Evolutionary conservation across 257 asterid genomes (phyloP).

Genomic region (Ballota nigra): DNA sequence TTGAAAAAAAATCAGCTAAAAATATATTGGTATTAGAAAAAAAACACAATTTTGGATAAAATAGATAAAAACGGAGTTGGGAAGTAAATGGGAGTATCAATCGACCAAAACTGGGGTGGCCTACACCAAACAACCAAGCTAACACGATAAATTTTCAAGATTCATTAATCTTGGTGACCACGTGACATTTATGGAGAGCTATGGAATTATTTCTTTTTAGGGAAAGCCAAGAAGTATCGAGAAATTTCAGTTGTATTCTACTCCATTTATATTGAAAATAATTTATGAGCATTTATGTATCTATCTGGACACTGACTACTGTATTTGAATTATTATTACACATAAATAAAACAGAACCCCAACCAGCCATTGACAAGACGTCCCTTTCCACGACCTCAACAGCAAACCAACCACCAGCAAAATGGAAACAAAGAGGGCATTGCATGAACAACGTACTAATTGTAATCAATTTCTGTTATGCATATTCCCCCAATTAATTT

Average conservation of each 20-base stretch:
- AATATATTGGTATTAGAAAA: no score
- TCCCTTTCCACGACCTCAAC: slow-evolving; percentile 36
- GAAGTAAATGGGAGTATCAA: slow-evolving; percentile 7
- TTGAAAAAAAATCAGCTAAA: no score
- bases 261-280: background rate
- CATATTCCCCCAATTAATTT: slow-evolving; percentile 3
- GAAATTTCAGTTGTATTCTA: background rate
- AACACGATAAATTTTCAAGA: background rate
- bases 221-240: background rate
- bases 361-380: slow-evolving; percentile 23
- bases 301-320: slow-evolving; percentile 1
- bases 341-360: background rate
- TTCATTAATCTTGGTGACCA: background rate
- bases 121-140: background rate
- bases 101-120: slow-evolving; percentile 16
- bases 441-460: slow-evolving; percentile 18
- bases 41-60: no score
- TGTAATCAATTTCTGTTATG: slow-evolving; percentile 23
- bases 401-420: slow-evolving; percentile 31
- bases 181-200: slow-evolving; percentile 4
- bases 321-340: background rate
- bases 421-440: background rate
- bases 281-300: background rate
- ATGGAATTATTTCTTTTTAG: background rate
- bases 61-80: no score